phyloP scores from a whole-genome alignment of 208 protist species.

The Leptomonas pyrrhocoris region DNA sequence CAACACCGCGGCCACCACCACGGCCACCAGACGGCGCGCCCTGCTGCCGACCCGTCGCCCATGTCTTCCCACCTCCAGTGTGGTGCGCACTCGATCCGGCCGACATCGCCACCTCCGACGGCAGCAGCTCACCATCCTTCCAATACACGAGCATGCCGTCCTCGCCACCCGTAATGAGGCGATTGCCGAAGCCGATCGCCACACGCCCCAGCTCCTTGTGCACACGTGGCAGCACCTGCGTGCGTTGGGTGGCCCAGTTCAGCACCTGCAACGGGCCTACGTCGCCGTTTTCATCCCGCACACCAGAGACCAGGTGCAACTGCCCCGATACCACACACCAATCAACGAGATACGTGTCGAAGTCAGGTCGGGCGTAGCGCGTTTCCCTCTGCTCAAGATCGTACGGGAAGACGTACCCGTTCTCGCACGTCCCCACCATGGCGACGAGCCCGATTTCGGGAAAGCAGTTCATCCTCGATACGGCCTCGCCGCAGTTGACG shows the following conservation, averaged over 20 bases:
- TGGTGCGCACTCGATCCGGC: conserved; percentile 31
- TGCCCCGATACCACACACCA: conserved; percentile 57
- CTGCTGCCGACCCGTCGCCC: conserved; percentile 10
- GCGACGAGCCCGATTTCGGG: conserved; percentile 38
- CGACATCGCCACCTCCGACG: conserved; percentile 28
- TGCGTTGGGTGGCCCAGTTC: conserved; percentile 37
- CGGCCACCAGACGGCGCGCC: neutral
- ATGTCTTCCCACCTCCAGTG: conserved; percentile 26
- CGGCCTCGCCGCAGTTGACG: conserved; percentile 72
- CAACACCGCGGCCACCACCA: conserved; percentile 12
- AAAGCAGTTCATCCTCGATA: conserved; percentile 77
- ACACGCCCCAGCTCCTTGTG: conserved; percentile 76
- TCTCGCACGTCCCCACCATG: conserved; percentile 86
- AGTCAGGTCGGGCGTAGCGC: conserved; percentile 50
- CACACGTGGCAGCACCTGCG: conserved; percentile 38
- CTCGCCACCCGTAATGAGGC: conserved; percentile 84
- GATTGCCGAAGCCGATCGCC: conserved; percentile 63
- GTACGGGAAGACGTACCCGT: conserved; percentile 76
- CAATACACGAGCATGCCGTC: conserved; percentile 83
- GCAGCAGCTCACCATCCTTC: conserved; percentile 32
- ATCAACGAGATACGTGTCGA: conserved; percentile 79
- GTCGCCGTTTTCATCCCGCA: conserved; percentile 81
- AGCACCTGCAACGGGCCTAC: conserved; percentile 57
- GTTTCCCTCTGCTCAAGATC: conserved; percentile 57
- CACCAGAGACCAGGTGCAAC: conserved; percentile 59